phyloP scores from a whole-genome alignment of 139 green algal genomes.

The Chlamydomonas sp. region DNA sequence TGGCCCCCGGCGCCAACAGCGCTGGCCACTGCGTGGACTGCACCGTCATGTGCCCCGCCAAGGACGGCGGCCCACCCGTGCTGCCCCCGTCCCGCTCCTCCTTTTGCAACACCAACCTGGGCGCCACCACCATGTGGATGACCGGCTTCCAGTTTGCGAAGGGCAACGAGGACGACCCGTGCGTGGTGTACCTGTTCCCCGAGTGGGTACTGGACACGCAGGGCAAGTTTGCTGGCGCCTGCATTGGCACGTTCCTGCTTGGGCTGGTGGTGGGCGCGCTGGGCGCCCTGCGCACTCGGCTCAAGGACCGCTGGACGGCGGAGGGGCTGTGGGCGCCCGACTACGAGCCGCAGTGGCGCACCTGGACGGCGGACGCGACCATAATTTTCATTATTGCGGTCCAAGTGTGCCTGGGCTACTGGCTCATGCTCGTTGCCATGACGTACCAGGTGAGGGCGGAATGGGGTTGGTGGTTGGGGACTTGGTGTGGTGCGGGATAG shows the following conservation, averaged over 20 bases:
- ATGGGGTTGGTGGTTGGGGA: no score
- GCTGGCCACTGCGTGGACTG: conserved; percentile 37
- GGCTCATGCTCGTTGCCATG: conserved; percentile 45
- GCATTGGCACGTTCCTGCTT: conserved; percentile 47
- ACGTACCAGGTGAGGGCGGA: no score
- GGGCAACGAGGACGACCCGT: conserved; percentile 3
- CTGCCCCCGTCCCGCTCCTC: background rate
- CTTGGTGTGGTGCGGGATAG: no score
- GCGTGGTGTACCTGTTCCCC: conserved; percentile 48
- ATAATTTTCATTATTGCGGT: background rate
- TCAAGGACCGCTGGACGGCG: background rate
- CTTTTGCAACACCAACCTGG: conserved; percentile 49
- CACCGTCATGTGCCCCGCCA: conserved; percentile 14
- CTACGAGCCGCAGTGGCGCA: background rate
- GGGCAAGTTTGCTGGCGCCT: conserved; percentile 46
- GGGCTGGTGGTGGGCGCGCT: conserved; percentile 18
- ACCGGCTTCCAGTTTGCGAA: conserved; percentile 39
- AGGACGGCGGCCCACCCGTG: background rate
- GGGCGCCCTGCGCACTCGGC: background rate
- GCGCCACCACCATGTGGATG: conserved; percentile 50
- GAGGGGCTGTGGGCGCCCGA: background rate
- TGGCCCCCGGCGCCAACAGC: background rate
- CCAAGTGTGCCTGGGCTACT: conserved; percentile 38
- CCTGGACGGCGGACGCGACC: background rate
- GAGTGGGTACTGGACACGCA: conserved; percentile 36